phyloP scores from a whole-genome alignment of 495 filamentous ascomycete species.

The Aspergillus bridgeri region DNA sequence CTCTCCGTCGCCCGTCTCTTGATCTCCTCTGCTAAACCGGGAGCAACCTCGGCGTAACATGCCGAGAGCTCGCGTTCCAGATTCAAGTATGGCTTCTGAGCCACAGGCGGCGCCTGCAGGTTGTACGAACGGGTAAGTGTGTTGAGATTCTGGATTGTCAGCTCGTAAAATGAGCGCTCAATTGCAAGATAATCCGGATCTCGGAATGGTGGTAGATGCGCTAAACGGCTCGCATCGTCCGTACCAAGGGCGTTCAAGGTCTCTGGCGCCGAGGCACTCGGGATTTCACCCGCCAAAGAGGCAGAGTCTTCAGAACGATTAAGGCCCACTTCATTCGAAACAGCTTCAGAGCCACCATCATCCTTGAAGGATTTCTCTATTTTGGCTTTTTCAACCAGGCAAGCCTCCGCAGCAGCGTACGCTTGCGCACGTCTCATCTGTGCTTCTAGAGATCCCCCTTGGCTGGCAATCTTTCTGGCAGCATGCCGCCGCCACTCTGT shows the following conservation, averaged over 20 bases:
- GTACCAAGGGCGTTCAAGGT: constrained; percentile 3
- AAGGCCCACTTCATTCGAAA: neutral
- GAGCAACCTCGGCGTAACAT: constrained; percentile 85
- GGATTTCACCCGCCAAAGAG: neutral
- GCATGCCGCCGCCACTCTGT: constrained; percentile 87
- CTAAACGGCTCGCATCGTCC: constrained; percentile 22
- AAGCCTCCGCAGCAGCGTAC: constrained; percentile 70
- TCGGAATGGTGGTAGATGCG: constrained; percentile 39
- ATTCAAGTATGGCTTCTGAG: constrained; percentile 89
- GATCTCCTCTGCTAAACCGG: constrained; percentile 67
- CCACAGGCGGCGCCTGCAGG: constrained; percentile 84
- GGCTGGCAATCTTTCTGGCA: constrained; percentile 71
- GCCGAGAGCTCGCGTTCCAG: constrained; percentile 76
- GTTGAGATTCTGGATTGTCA: constrained; percentile 79
- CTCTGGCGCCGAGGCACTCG: constrained; percentile 5
- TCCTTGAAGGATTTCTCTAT: constrained; percentile 43
- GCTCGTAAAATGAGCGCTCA: constrained; percentile 72
- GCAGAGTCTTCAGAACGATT: neutral
- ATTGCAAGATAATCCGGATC: constrained; percentile 54
- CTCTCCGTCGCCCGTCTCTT: constrained; percentile 60
- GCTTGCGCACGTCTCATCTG: constrained; percentile 70
- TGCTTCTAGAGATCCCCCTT: constrained; percentile 71
- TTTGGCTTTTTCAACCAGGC: constrained; percentile 42
- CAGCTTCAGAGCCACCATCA: neutral
- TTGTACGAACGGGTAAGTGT: constrained; percentile 83